Percentiles rank a stretch among this genome's conserved stretches.
Conservation (phyloP, 1,139 yeast genomes). For the Scheffersomyces segobiensis region DNA sequence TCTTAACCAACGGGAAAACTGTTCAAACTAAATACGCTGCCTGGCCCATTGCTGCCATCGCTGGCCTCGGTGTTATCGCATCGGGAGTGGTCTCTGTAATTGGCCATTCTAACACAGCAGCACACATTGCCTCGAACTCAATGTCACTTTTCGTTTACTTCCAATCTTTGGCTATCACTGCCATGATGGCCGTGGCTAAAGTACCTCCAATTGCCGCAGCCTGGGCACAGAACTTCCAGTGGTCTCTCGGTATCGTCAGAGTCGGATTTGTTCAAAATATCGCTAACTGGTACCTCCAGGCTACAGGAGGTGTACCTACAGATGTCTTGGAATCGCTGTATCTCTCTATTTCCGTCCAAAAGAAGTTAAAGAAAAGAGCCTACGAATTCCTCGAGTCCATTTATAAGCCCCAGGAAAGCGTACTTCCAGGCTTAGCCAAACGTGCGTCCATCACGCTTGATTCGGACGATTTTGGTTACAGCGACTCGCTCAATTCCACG, state of each 20-base stretch:
- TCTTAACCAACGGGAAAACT: constrained; percentile 83
- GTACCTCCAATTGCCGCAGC: constrained; percentile 98
- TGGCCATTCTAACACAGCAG: constrained; percentile 92
- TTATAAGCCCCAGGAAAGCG: constrained; percentile 16
- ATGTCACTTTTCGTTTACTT: constrained; percentile 90
- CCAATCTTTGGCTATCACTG: constrained; percentile 88
- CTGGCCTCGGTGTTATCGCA: constrained; percentile 83
- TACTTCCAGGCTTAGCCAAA: constrained; percentile 19
- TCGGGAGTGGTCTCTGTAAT: constrained; percentile 85
- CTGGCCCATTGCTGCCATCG: constrained; percentile 94
- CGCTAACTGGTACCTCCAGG: constrained; percentile 91
- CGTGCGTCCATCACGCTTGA: constrained; percentile 36
- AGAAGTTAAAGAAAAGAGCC: constrained; percentile 33
- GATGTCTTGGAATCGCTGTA: constrained; percentile 58
- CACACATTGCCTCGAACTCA: constrained; percentile 94
- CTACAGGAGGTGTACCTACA: constrained; percentile 92
- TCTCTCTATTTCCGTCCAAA: constrained; percentile 81
- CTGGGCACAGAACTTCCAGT: constrained; percentile 96
- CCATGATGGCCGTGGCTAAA: constrained; percentile 93
- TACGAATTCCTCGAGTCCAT: constrained; percentile 17
- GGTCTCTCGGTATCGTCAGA: constrained; percentile 92
- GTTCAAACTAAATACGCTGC: constrained; percentile 93
- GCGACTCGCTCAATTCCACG: constrained; percentile 49
- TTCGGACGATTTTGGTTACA: constrained; percentile 44
- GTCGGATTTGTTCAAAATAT: constrained; percentile 81